phyloP scores from a whole-genome alignment of 768 basidiomycete genomes.

The Russula lepida region DNA sequence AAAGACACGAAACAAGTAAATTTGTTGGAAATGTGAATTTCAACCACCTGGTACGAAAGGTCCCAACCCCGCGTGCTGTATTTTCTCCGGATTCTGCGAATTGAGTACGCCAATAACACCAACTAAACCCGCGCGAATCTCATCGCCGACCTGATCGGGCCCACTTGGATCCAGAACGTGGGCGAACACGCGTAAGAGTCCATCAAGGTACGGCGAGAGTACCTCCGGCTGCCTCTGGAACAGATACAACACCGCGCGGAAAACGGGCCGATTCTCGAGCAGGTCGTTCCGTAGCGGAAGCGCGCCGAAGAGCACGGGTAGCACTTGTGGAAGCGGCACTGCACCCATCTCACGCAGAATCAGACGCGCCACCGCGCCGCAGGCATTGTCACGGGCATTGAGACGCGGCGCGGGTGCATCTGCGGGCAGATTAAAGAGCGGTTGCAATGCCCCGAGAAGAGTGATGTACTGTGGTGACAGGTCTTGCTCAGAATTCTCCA shows the following conservation, averaged over 20 bases:
- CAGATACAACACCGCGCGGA: slow-evolving; percentile 81
- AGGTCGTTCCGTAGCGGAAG: slow-evolving; percentile 84
- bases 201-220: slow-evolving; percentile 70
- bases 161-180: slow-evolving; percentile 71
- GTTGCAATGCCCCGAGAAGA: slow-evolving; percentile 71
- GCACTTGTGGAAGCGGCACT: slow-evolving; percentile 83
- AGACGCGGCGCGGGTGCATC: slow-evolving; percentile 56
- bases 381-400: slow-evolving; percentile 95
- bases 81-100: slow-evolving; percentile 63
- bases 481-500: slow-evolving; percentile 79
- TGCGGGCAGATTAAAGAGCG: slow-evolving; percentile 62
- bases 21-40: not conserved
- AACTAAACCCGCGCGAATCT: slow-evolving; percentile 68
- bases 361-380: slow-evolving; percentile 84
- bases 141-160: slow-evolving; percentile 72
- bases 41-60: slow-evolving; percentile 42
- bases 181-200: slow-evolving; percentile 69
- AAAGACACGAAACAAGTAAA: not conserved
- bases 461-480: slow-evolving; percentile 72
- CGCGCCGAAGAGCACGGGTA: slow-evolving; percentile 73
- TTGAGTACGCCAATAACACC: slow-evolving; percentile 65
- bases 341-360: slow-evolving; percentile 70
- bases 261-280: slow-evolving; percentile 84
- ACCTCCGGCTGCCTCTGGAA: slow-evolving; percentile 68
- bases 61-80: slow-evolving; percentile 70